A percentile compares a stretch with the other conserved stretches of the same genome.
Conservation (phyloP, 75 land plant genomes). For the Pinus albicaulis region DNA sequence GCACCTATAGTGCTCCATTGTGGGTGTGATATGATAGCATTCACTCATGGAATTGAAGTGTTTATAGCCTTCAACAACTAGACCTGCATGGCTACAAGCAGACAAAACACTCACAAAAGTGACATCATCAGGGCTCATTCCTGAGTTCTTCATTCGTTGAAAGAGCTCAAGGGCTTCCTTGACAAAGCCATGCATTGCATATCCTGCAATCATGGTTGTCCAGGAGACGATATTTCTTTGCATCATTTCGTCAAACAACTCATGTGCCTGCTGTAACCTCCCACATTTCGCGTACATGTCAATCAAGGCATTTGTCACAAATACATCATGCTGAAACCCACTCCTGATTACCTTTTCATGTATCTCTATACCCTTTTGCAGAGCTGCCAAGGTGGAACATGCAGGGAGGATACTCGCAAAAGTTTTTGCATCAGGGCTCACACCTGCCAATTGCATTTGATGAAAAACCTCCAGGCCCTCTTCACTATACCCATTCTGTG, state of each 20-base stretch:
- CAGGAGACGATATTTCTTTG: slow-evolving; percentile 8
- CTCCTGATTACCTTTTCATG: slow-evolving; percentile 11
- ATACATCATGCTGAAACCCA: slow-evolving; percentile 12
- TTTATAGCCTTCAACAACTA: slow-evolving; percentile 11
- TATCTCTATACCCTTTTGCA: slow-evolving; percentile 20
- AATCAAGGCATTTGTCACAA: slow-evolving; percentile 13
- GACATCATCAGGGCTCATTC: slow-evolving; percentile 14
- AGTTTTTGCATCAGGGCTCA: slow-evolving; percentile 19
- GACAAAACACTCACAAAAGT: slow-evolving; percentile 22
- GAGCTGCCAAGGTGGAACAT: slow-evolving; percentile 11
- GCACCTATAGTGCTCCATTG: background rate
- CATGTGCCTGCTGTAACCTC: background rate
- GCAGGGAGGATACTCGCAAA: slow-evolving; percentile 23
- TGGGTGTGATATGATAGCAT: background rate
- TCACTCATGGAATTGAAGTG: background rate
- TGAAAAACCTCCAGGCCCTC: slow-evolving; percentile 16
- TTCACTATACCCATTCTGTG: slow-evolving; percentile 13
- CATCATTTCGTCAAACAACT: slow-evolving; percentile 15
- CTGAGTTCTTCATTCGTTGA: slow-evolving; percentile 21
- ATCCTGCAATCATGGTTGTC: slow-evolving; percentile 24
- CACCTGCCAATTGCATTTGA: slow-evolving; percentile 15
- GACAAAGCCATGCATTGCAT: slow-evolving; percentile 2
- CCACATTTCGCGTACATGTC: slow-evolving; percentile 20
- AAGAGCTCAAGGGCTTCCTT: slow-evolving; percentile 25
- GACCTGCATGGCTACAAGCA: slow-evolving; percentile 16